These are phyloP conservation scores for Pichia exigua DNA, from an alignment of 805 yeast species.

Conservation along the genomic window DNA sequence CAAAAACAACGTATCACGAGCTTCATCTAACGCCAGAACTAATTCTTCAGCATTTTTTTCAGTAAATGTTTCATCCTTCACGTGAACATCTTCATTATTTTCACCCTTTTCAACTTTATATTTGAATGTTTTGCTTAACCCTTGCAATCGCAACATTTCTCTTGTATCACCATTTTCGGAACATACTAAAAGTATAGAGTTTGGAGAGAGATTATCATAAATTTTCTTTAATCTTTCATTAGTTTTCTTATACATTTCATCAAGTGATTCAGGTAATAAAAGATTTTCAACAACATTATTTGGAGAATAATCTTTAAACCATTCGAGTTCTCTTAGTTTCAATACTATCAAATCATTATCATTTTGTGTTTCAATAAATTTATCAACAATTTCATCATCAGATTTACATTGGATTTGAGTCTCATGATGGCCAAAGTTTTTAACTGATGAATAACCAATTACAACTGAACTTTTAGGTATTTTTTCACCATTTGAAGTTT, in stretches of 20 bases:
- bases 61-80: conserved; percentile 35
- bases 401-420: conserved; percentile 37
- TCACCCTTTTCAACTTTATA: conserved; percentile 32
- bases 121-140: conserved; percentile 35
- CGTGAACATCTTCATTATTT: conserved; percentile 27
- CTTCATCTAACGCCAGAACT: conserved; percentile 37
- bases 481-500: conserved; percentile 17
- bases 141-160: conserved; percentile 39
- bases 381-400: conserved; percentile 54
- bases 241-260: conserved; percentile 26
- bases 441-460: conserved; percentile 16
- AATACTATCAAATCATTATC: conserved; percentile 44
- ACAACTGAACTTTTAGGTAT: conserved; percentile 22
- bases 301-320: conserved; percentile 25
- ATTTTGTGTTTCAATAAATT: conserved; percentile 30
- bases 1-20: conserved; percentile 55
- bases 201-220: conserved; percentile 45
- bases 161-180: conserved; percentile 58
- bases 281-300: conserved; percentile 12
- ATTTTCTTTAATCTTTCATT: conserved; percentile 40
- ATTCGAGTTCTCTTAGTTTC: conserved; percentile 53
- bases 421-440: conserved; percentile 19
- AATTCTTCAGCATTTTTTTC: conserved; percentile 40
- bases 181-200: conserved; percentile 52
- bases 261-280: conserved; percentile 8